phyloP scores from a whole-genome alignment of 2,329 filamentous ascomycete species.

The Colletotrichum horii region DNA sequence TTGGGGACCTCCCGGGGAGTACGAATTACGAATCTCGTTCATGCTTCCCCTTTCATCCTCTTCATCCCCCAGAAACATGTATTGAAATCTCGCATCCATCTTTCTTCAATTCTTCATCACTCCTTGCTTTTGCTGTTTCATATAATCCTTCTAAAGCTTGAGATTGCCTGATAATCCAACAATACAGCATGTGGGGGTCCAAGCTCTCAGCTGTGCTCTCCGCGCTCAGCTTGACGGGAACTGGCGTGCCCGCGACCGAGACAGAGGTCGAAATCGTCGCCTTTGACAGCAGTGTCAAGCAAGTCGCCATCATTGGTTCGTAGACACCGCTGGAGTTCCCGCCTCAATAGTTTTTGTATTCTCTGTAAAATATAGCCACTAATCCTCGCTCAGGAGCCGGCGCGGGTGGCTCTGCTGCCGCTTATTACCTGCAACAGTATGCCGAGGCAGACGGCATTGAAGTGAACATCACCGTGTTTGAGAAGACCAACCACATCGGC shows the following conservation, averaged over 20 bases:
- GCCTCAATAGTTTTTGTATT: not conserved
- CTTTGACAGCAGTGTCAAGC: constrained; percentile 20
- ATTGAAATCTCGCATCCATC: not conserved
- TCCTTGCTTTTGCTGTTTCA: not conserved
- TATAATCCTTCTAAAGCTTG: not conserved
- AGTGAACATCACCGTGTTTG: constrained; percentile 86
- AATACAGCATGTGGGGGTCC: constrained; percentile 17
- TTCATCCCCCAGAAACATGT: not conserved
- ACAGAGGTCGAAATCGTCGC: not conserved
- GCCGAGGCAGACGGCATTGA: constrained; percentile 64
- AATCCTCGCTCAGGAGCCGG: constrained; percentile 72
- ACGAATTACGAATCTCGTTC: not conserved
- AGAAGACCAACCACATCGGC: constrained; percentile 78
- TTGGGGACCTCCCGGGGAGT: not conserved
- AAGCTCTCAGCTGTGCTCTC: constrained; percentile 24
- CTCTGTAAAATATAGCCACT: not conserved
- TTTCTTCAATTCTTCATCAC: not conserved
- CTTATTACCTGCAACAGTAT: constrained; percentile 80
- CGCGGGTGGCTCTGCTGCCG: constrained; percentile 83
- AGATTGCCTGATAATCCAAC: not conserved
- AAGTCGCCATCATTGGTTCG: constrained; percentile 34
- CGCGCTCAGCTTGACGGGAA: constrained; percentile 18
- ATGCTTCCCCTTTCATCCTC: not conserved
- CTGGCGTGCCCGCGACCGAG: constrained; percentile 17
- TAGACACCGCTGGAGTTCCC: not conserved